Percentiles rank a stretch among this genome's conserved stretches.
Evolutionary conservation across 2,329 filamentous ascomycete species (phyloP).

Genomic region (Blastomyces gilchristii): DNA sequence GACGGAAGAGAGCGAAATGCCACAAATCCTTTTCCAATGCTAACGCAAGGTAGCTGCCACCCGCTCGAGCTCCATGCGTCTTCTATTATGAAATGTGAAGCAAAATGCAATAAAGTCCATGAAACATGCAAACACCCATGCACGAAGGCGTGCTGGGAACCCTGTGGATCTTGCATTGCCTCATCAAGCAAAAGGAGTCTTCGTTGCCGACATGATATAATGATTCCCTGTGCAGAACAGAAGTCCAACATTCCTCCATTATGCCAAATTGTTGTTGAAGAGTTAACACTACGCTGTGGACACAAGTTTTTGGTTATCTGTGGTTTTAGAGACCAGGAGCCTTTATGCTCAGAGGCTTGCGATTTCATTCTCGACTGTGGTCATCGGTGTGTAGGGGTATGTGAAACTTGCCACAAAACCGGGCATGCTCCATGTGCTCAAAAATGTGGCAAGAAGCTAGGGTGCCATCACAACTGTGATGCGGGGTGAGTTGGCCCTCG

Average conservation of each 20-base stretch:
- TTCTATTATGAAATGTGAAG: conserved; percentile 13
- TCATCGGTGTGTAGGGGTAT: conserved; percentile 12
- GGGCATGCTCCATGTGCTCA: conserved; percentile 10
- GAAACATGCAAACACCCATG: conserved; percentile 16
- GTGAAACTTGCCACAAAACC: conserved; percentile 9
- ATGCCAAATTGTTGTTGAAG: conserved; percentile 13
- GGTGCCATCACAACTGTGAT: conserved; percentile 17
- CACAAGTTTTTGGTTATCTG: conserved; percentile 16
- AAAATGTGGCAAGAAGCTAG: conserved; percentile 13
- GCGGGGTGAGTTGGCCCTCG: conserved; percentile 10
- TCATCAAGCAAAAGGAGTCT: conserved; percentile 12
- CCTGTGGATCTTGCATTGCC: conserved; percentile 15
- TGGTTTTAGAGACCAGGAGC: conserved; percentile 10
- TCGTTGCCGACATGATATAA: conserved; percentile 15
- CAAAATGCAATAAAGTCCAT: conserved; percentile 15
- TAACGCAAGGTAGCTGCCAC: conserved; percentile 15
- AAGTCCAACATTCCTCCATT: conserved; percentile 8
- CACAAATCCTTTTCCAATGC: not conserved
- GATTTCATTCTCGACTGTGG: conserved; percentile 12
- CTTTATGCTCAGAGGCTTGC: conserved; percentile 11
- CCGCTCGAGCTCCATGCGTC: conserved; percentile 16
- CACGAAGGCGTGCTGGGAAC: conserved; percentile 16
- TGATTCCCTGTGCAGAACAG: conserved; percentile 15
- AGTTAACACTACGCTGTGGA: conserved; percentile 13
- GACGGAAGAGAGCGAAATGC: not conserved